Conservation (phyloP, 2,329 filamentous ascomycete species). For the Alternaria triticina region DNA sequence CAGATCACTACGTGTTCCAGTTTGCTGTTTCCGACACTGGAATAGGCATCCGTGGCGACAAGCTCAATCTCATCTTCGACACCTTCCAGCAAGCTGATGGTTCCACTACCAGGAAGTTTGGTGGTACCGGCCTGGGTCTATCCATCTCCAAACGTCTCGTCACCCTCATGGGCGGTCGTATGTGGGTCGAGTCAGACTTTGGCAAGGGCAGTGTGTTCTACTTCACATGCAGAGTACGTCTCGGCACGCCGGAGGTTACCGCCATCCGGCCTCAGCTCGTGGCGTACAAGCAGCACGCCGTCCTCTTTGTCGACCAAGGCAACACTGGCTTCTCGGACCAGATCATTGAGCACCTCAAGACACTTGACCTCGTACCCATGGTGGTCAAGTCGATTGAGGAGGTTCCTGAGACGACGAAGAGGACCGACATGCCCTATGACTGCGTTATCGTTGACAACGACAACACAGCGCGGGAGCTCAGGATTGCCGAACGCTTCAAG, state of each 20-base stretch:
- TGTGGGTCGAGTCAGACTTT: slow-evolving; percentile 94
- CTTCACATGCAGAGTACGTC: slow-evolving; percentile 90
- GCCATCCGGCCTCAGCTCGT: slow-evolving; percentile 82
- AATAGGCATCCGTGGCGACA: slow-evolving; percentile 94
- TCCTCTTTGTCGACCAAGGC: slow-evolving; percentile 93
- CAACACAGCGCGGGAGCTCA: slow-evolving; percentile 82
- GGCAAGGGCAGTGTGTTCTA: slow-evolving; percentile 93
- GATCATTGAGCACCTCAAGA: slow-evolving; percentile 77
- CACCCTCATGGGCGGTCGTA: slow-evolving; percentile 93
- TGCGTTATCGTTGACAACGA: slow-evolving; percentile 96
- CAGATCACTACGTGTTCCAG: slow-evolving; percentile 88
- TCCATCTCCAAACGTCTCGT: slow-evolving; percentile 96
- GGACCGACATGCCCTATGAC: slow-evolving; percentile 73
- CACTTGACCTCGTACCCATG: slow-evolving; percentile 79
- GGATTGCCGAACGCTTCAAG: slow-evolving; percentile 93
- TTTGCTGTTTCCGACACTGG: slow-evolving; percentile 96
- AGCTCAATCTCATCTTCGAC: slow-evolving; percentile 96
- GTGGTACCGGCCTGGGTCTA: slow-evolving; percentile 89
- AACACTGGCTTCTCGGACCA: slow-evolving; percentile 77
- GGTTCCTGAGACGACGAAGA: slow-evolving; percentile 62
- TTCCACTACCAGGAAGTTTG: slow-evolving; percentile 94
- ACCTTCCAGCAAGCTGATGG: slow-evolving; percentile 99
- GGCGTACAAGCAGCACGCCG: slow-evolving; percentile 90
- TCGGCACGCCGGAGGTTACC: slow-evolving; percentile 78
- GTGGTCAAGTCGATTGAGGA: slow-evolving; percentile 80